phyloP scores from a whole-genome alignment of 2,329 filamentous ascomycete genomes.

The Pseudogymnoascus sp. region DNA sequence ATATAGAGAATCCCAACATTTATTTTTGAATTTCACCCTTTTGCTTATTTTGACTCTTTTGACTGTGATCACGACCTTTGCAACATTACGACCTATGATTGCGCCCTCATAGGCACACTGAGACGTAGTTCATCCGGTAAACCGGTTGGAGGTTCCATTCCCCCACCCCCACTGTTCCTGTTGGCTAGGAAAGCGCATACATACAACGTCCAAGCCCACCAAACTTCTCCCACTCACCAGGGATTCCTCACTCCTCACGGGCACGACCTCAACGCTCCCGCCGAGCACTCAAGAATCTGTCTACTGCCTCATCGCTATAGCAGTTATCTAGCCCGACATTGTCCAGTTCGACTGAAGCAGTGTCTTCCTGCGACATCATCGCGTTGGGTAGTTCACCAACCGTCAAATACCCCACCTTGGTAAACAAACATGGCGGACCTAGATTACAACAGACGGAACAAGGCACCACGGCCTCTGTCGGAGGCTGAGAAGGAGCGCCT shows the following conservation, averaged over 20 bases:
- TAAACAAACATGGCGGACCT: conserved; percentile 46
- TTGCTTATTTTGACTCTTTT: background rate
- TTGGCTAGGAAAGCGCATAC: conserved; percentile 7
- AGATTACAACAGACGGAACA: conserved; percentile 79
- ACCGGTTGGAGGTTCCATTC: conserved; percentile 5
- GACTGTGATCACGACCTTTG: background rate
- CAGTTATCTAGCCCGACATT: conserved; percentile 1
- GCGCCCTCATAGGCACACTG: background rate
- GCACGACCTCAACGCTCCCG: conserved; percentile 3
- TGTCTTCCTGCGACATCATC: background rate
- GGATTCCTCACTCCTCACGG: conserved; percentile 5
- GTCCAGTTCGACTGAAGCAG: background rate
- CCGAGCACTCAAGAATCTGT: background rate
- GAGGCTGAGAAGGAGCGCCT: conserved; percentile 75
- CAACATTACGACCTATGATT: background rate
- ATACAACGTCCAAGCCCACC: conserved; percentile 6
- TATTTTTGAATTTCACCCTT: background rate
- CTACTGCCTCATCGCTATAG: background rate
- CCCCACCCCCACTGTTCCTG: conserved; percentile 6
- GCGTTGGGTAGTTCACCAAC: background rate
- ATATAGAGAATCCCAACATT: conserved; percentile 1
- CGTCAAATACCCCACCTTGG: conserved; percentile 2
- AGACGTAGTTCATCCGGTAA: background rate
- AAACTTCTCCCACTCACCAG: conserved; percentile 7
- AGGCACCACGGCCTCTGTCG: conserved; percentile 68